phyloP scores from a whole-genome alignment of 148 eudicot species.

The Talinum fruticosum region DNA sequence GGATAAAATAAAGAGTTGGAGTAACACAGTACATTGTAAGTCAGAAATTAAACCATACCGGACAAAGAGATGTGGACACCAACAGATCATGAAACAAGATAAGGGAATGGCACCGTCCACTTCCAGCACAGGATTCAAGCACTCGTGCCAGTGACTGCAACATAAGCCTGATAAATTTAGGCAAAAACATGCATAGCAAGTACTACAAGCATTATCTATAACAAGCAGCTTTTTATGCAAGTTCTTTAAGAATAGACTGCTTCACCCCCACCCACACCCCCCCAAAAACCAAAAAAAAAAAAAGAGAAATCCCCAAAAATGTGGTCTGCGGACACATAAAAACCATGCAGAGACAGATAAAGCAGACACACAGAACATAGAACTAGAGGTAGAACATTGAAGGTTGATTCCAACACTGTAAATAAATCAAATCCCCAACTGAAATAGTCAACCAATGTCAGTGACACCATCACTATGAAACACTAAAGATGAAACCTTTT shows the following conservation, averaged over 20 bases:
- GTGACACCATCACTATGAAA: neutral
- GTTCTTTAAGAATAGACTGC: neutral
- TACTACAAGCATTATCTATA: neutral
- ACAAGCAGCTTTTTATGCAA: neutral
- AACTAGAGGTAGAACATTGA: neutral
- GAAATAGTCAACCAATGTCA: neutral
- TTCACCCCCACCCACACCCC: neutral
- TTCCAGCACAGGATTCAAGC: constrained; percentile 70
- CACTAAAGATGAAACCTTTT: neutral
- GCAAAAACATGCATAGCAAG: neutral
- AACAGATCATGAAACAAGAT: constrained; percentile 87
- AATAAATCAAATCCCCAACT: neutral
- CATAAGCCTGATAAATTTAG: constrained; percentile 12
- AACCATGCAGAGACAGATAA: neutral
- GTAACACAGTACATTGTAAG: neutral
- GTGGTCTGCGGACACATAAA: too few relatives aligned
- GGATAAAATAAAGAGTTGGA: too few relatives aligned
- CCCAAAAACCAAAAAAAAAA: neutral
- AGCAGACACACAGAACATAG: neutral
- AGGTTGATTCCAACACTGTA: neutral
- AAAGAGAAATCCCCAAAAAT: neutral
- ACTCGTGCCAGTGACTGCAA: constrained; percentile 76
- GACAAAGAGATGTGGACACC: constrained; percentile 78
- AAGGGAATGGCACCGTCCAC: constrained; percentile 60
- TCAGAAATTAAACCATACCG: constrained; percentile 41